Evolutionary conservation across 768 basidiomycete genomes (phyloP).

Genomic region (Trametes elegans): DNA sequence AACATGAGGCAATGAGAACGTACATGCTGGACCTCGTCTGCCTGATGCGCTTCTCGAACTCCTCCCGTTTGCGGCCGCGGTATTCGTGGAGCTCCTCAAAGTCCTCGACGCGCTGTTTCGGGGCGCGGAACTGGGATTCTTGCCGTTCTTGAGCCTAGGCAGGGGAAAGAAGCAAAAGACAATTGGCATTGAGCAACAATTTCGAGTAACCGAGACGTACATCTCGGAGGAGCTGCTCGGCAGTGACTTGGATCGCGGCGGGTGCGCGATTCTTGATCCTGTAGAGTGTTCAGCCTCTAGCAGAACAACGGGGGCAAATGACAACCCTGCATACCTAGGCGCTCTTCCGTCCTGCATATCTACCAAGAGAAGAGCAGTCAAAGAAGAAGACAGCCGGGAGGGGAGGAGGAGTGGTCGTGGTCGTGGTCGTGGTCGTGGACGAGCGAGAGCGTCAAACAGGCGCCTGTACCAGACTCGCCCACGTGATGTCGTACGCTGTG

Average conservation of each 20-base stretch:
- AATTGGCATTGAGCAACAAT: background rate
- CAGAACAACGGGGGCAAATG: background rate
- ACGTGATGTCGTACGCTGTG: no score
- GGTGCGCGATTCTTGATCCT: constrained; percentile 97
- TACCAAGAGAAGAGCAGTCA: no score
- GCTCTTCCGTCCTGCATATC: constrained; percentile 80
- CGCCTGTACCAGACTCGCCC: no score
- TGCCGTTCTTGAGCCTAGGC: constrained; percentile 98
- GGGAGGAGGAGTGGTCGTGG: background rate
- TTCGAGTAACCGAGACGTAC: constrained; percentile 35
- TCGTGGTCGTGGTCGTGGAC: background rate
- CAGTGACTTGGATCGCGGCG: constrained; percentile 94
- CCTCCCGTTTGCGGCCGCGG: constrained; percentile 86
- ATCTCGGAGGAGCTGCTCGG: constrained; percentile 96
- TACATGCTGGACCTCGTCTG: constrained; percentile 80
- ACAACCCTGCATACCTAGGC: constrained; percentile 50
- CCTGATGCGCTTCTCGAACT: constrained; percentile 88
- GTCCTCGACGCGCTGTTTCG: constrained; percentile 94
- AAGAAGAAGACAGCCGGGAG: background rate
- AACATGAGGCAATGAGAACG: constrained; percentile 28
- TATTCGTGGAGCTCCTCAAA: constrained; percentile 91
- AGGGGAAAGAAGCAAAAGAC: no score
- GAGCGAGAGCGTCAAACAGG: no score
- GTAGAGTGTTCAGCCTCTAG: background rate
- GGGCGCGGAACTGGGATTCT: constrained; percentile 87